Conservation (phyloP, 345 rosid species). For the Carallia pectinifolia region DNA sequence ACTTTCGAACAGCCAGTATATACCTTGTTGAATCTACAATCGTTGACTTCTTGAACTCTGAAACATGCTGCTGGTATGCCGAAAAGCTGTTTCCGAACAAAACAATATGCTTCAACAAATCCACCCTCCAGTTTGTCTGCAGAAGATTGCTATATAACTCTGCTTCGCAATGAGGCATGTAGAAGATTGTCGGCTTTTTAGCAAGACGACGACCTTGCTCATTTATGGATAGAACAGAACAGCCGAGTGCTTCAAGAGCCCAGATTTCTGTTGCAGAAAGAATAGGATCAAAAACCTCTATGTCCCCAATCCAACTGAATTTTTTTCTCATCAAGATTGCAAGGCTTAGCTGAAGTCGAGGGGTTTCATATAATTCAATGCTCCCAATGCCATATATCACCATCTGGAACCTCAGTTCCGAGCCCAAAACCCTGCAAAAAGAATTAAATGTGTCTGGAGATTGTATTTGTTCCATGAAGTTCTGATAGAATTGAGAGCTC, state of each 20-base stretch:
- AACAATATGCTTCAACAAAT: constrained; percentile 42
- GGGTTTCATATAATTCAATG: constrained; percentile 74
- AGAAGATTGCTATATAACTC: constrained; percentile 67
- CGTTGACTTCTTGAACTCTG: constrained; percentile 38
- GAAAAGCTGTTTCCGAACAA: constrained; percentile 83
- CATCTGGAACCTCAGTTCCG: constrained; percentile 51
- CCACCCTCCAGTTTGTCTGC: constrained; percentile 61
- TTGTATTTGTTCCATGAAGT: constrained; percentile 59
- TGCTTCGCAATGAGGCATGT: constrained; percentile 92
- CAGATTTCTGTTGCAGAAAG: constrained; percentile 64
- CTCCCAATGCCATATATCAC: constrained; percentile 86
- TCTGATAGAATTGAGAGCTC: constrained; percentile 50
- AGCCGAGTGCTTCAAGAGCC: constrained; percentile 63
- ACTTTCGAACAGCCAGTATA: constrained; percentile 43
- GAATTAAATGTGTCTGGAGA: constrained; percentile 39
- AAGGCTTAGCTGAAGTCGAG: constrained; percentile 71
- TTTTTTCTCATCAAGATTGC: constrained; percentile 71
- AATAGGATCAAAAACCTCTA: constrained; percentile 81
- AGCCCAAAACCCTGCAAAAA: constrained; percentile 53
- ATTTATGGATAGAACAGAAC: constrained; percentile 61
- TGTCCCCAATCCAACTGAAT: constrained; percentile 66
- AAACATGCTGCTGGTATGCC: constrained; percentile 48
- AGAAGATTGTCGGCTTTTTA: constrained; percentile 65
- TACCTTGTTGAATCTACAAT: constrained; percentile 39
- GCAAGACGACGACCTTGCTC: constrained; percentile 74